phyloP scores from a whole-genome alignment of 2,329 filamentous ascomycete species.

The Fusarium nurragi region DNA sequence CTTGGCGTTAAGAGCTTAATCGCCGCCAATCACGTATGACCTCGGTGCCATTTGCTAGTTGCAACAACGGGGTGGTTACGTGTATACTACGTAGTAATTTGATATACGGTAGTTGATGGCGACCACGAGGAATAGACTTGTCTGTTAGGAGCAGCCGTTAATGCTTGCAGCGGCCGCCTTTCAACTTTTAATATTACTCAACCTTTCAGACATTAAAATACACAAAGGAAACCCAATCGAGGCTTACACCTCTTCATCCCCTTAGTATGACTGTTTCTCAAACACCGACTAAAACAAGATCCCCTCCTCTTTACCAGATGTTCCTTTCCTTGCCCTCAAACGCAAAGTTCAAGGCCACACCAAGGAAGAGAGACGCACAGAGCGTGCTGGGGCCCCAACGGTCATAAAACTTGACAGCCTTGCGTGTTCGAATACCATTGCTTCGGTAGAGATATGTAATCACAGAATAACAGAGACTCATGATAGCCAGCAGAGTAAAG shows the following conservation, averaged over 20 bases:
- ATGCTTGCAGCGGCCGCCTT: too few species aligned
- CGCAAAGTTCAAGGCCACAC: conserved; percentile 82
- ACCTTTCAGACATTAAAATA: background rate
- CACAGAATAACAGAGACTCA: conserved; percentile 84
- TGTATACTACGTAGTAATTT: background rate
- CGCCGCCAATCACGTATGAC: background rate
- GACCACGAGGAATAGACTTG: background rate
- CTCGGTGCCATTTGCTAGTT: background rate
- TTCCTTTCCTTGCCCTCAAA: conserved; percentile 73
- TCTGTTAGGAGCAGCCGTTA: too few species aligned
- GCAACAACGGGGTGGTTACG: background rate
- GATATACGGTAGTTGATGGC: background rate
- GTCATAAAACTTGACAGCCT: conserved; percentile 92
- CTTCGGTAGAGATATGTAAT: conserved; percentile 89
- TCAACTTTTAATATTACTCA: background rate
- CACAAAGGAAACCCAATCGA: conserved; percentile 5
- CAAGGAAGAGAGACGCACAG: conserved; percentile 76
- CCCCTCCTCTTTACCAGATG: conserved; percentile 55
- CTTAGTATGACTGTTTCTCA: background rate
- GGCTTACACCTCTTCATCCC: background rate
- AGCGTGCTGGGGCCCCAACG: conserved; percentile 83
- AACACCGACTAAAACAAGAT: conserved; percentile 3
- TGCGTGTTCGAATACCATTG: conserved; percentile 81
- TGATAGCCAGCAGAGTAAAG: conserved; percentile 83
- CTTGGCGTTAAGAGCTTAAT: background rate